Conservation (phyloP, 495 filamentous ascomycete genomes). For the Xylaria telfairii region DNA sequence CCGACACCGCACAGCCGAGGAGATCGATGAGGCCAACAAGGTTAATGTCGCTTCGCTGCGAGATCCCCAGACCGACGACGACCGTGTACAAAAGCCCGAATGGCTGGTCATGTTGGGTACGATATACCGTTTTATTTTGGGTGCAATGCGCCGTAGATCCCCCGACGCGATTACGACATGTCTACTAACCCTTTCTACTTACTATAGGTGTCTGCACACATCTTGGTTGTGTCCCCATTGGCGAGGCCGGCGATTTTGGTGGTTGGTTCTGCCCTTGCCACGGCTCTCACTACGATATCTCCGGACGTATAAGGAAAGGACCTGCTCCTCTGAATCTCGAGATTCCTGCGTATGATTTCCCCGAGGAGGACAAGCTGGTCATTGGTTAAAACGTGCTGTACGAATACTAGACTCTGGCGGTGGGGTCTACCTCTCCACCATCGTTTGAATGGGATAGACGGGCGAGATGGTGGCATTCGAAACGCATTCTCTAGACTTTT, state of each 20-base stretch:
- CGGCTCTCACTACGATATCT: slow-evolving; percentile 99
- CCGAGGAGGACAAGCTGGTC: slow-evolving; percentile 76
- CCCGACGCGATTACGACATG: neutral
- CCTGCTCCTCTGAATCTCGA: slow-evolving; percentile 97
- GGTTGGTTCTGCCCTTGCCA: slow-evolving; percentile 99
- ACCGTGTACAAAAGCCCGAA: slow-evolving; percentile 96
- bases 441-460: slow-evolving; percentile 35
- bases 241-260: slow-evolving; percentile 96
- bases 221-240: slow-evolving; percentile 97
- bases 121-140: slow-evolving; percentile 33
- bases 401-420: slow-evolving; percentile 36
- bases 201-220: slow-evolving; percentile 92
- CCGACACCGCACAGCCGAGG: slow-evolving; percentile 90
- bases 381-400: slow-evolving; percentile 69
- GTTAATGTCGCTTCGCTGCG: slow-evolving; percentile 78
- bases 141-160: slow-evolving; percentile 17
- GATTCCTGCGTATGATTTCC: slow-evolving; percentile 88
- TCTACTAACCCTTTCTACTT: slow-evolving; percentile 23
- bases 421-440: slow-evolving; percentile 28
- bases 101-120: slow-evolving; percentile 99
- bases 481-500: slow-evolving; percentile 40
- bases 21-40: slow-evolving; percentile 84
- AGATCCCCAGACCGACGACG: slow-evolving; percentile 88
- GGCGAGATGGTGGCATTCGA: slow-evolving; percentile 38
- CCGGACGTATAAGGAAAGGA: slow-evolving; percentile 92